Evolutionary conservation across 495 filamentous ascomycete genomes (phyloP).

Genomic region (Paragyromitra xinjiangensis): DNA sequence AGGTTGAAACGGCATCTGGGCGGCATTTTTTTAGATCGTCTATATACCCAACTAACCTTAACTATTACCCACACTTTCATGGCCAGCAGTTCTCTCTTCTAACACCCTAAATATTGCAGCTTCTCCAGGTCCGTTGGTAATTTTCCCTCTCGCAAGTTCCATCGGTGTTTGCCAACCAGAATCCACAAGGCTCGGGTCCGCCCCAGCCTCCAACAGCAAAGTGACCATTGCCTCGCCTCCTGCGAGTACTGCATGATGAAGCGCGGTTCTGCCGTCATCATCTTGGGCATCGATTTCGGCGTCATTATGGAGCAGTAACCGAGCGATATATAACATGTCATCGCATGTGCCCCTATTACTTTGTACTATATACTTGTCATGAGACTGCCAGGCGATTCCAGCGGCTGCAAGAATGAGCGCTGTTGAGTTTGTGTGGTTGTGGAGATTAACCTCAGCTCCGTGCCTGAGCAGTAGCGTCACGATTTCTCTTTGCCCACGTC

Average conservation of each 20-base stretch:
- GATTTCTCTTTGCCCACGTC: not conserved
- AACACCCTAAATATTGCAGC: not conserved
- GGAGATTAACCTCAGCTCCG: not conserved
- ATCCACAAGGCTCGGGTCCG: not conserved
- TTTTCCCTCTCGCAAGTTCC: not conserved
- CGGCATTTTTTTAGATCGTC: too few relatives aligned
- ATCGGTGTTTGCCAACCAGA: not conserved
- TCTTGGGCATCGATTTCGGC: conserved; percentile 12
- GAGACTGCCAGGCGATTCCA: not conserved
- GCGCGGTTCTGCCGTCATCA: not conserved
- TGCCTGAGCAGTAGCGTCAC: not conserved
- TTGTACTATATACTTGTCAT: not conserved
- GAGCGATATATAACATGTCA: conserved; percentile 13
- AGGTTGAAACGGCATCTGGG: too few relatives aligned
- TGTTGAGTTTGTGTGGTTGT: not conserved
- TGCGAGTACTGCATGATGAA: conserved; percentile 15
- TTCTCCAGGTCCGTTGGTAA: not conserved
- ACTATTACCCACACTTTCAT: not conserved
- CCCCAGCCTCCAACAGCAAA: not conserved
- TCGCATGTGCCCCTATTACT: not conserved
- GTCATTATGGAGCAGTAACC: not conserved
- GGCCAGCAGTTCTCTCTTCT: not conserved
- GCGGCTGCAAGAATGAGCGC: not conserved
- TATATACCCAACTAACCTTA: not conserved
- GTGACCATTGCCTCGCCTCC: conserved; percentile 1